Conservation (phyloP, 768 basidiomycete species). For the Suillus lakei region DNA sequence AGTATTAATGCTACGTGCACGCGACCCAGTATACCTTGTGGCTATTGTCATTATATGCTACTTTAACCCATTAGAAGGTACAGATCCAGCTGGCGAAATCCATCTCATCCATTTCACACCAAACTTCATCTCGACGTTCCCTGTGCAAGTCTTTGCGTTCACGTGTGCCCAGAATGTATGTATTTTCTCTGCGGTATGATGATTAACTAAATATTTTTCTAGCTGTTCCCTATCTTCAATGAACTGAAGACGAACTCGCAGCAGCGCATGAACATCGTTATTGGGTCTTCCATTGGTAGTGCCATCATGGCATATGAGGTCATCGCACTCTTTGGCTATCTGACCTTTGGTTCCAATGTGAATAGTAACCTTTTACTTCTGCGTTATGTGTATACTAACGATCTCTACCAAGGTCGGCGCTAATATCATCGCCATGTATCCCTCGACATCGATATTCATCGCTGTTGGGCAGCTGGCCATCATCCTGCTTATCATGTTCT, state of each 20-base stretch:
- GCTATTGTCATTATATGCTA: constrained; percentile 82
- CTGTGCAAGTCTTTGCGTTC: constrained; percentile 92
- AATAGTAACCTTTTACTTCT: constrained; percentile 20
- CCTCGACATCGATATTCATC: constrained; percentile 87
- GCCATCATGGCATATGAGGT: constrained; percentile 87
- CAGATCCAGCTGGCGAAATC: constrained; percentile 67
- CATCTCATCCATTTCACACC: constrained; percentile 76
- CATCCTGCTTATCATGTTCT: constrained; percentile 86
- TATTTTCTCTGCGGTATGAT: constrained; percentile 12
- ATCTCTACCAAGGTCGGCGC: constrained; percentile 65
- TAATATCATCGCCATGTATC: constrained; percentile 96
- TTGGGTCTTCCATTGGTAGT: constrained; percentile 84
- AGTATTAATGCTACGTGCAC: neutral
- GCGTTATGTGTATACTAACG: constrained; percentile 9
- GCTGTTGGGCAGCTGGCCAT: constrained; percentile 94
- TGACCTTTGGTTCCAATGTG: constrained; percentile 91
- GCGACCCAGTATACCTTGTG: constrained; percentile 69
- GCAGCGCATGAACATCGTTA: constrained; percentile 82
- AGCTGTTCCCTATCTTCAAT: constrained; percentile 95
- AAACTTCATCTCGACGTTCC: constrained; percentile 82
- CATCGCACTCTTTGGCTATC: constrained; percentile 87
- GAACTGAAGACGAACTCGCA: constrained; percentile 86
- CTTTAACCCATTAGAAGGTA: constrained; percentile 71
- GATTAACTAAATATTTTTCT: constrained; percentile 6
- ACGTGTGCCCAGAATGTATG: constrained; percentile 93